Conservation (phyloP, 2,329 filamentous ascomycete genomes). For the Boeremia lycopersici region DNA sequence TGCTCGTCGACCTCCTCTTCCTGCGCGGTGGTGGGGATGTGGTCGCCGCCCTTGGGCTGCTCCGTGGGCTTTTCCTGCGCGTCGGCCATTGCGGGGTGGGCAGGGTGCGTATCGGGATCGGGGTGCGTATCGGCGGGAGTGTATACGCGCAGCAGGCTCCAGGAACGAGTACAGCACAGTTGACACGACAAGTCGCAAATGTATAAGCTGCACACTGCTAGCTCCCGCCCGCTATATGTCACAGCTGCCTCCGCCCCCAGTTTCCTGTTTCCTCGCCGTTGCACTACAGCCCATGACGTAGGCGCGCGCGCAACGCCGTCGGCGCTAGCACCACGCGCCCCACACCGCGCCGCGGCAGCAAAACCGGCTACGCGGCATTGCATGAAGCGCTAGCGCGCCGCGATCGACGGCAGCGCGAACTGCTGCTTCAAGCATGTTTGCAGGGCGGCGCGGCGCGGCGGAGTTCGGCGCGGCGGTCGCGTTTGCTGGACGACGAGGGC, state of each 20-base stretch:
- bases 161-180: too few relatives aligned
- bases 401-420: neutral
- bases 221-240: too few relatives aligned
- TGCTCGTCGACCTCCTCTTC: constrained; percentile 26
- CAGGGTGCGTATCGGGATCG: too few relatives aligned
- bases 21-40: constrained; percentile 34
- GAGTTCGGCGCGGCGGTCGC: neutral
- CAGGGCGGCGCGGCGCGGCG: neutral
- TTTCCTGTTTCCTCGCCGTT: neutral
- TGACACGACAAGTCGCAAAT: too few relatives aligned
- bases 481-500: neutral
- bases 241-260: too few relatives aligned
- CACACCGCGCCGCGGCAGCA: neutral
- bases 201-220: too few relatives aligned
- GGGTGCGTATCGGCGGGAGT: too few relatives aligned
- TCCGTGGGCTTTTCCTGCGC: constrained; percentile 17
- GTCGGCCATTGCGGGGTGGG: constrained; percentile 15
- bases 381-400: neutral
- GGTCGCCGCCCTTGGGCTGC: constrained; percentile 28
- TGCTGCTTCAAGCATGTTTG: neutral
- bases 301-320: neutral
- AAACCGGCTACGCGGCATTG: too few relatives aligned
- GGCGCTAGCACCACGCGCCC: neutral
- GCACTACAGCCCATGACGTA: neutral
- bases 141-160: too few relatives aligned